Evolutionary conservation across 345 rosid species (phyloP), one percentile per base, ranked within the genome.

Genomic region (Cochlearia excelsa): DNA sequence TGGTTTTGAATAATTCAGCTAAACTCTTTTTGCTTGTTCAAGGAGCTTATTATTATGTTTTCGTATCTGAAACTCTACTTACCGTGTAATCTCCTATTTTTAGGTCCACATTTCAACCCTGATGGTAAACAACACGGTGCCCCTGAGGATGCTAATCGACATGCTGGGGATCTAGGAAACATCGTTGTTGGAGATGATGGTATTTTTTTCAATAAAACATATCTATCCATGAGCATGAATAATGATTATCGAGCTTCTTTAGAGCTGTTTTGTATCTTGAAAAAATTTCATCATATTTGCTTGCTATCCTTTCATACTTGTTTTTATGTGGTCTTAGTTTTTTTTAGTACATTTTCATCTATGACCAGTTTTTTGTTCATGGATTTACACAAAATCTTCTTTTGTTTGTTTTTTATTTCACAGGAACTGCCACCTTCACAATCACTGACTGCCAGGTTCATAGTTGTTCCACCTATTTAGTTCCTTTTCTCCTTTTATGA

Each of bases 161-260:
- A 89, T 82, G 99, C 97, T 56, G 97, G 97, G 45, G 99, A 93
- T 79, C 66, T 86, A 30, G 98, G 97, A 72, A 88, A 86, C 66
- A 61, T 88, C 64, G 67, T 34, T 73, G 97, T 42, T 61, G 91
- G 95, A 66, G 94, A 73, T 50, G 89, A 92, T 66, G 97, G 97
- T 89, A 83, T 42, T 65, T 3, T 3, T 45, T 50, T 9, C 44
- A 61, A 44, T 39, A 6, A 4, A 7, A 39, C 50, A 42, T 57
- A 1, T 70, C 8, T 56, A 29, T 11, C 16, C 9, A 31, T 59
- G 16, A 38, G 26, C 31, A 16, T 16, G 23, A 16, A 16, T 16
- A 16, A 16, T 16, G 23, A 16, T 16, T 16, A 16, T 57, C 52
- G 53, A 59, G 8, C 62, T 39, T 35, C 16, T 37, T 38, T 44